Evolutionary conservation across 371 early-diverging fungal genomes (phyloP), one percentile per base, ranked within the genome.

Genomic region (Saksenaea oblongispora): DNA sequence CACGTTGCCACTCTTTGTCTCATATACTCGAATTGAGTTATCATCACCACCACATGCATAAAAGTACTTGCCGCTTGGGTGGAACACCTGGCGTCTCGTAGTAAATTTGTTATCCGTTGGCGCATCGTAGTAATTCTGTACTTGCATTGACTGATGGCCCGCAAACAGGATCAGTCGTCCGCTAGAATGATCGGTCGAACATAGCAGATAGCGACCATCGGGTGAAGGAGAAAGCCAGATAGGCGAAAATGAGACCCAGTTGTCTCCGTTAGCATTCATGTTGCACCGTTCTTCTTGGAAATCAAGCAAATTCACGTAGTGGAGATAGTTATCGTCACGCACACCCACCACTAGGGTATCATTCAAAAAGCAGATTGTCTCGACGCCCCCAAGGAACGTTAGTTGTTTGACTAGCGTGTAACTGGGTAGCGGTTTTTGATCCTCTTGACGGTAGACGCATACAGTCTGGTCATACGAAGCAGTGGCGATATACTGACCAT

Each of bases 201-300:
- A 80, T 10, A 91, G 78, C 35, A 93, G 34, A 64, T 87, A 80
- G 27, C 69, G 72, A 5, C 86, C 87, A 53, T 84, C 84, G 54
- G 80, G 51, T 75, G 89, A 83, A 0, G 75, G 72, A 1, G 84
- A 74, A 31, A 94, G 64, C 67, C 87, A 85, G 78, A 88, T 80
- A 14, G 92, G 87, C 1, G 90, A 89, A 66, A 93, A 94, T 0
- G 91, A 91, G 10, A 94, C 88, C 91, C 92, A 91, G 63, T 88
- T 84, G 67, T 94, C 94, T 18, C 85, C 86, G 72, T 90, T 90
- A 39, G 80, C 68, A 66, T 94, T 94, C 89, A 93, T 87, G 62
- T 91, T 92, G 62, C 78, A 78, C 34, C 67, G 72, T 37, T 69
- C 67, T 37, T 61, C 70, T 35, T 53, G 67, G 58, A 79, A 78